Evolutionary conservation across 2,329 filamentous ascomycete genomes (phyloP), one percentile per base, ranked within the genome.

Genomic region (Colletotrichum destructivum): DNA sequence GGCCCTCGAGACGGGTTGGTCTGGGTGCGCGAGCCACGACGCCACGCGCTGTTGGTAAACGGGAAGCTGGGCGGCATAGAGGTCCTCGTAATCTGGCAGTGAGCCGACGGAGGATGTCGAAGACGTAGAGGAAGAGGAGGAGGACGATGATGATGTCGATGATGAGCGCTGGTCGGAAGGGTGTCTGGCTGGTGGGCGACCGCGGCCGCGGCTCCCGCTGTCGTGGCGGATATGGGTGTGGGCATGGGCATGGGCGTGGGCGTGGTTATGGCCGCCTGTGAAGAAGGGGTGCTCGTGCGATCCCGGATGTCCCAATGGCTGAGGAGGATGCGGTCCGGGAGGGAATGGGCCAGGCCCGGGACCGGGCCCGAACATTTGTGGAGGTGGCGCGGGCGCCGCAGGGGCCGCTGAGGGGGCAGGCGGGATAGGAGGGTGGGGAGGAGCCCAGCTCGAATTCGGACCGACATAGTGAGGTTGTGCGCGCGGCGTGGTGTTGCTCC

Each of bases 21-120:
- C 84, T 0, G 88, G 87, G 47, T 84, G 81, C 11, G 83, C 78
- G 2, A 88, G 82, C 87, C 88, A 90, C 9, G 81, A 77, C 26
- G 81, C 74, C 18, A 91, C 80, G 4, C 82, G 82, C 15, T 81
- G 76, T 56, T 82, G 82, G 16, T 85, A 84, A 1, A 85, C 71
- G 2, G 86, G 84, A 1, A 90, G 80, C 76, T 89, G 88, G 21
- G 80, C 75, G 63, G 85, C 84, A 15, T 77, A 78, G 2, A 90
- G 80, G 52, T 87, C 83, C 68, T 89, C 86, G 75, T 86, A 86
- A 64, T 87, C 84, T 0, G 88, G 87, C 1, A 91, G 85, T 2
- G 87, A 89, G 46, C 85, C 88, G 65, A 89, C 79, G 2, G 86
- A 87, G 0, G 79, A 78, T 31, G 15, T 74, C 13, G 81, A 83